phyloP scores from a whole-genome alignment of 129 eudicot species.

The Artemisia annua region DNA sequence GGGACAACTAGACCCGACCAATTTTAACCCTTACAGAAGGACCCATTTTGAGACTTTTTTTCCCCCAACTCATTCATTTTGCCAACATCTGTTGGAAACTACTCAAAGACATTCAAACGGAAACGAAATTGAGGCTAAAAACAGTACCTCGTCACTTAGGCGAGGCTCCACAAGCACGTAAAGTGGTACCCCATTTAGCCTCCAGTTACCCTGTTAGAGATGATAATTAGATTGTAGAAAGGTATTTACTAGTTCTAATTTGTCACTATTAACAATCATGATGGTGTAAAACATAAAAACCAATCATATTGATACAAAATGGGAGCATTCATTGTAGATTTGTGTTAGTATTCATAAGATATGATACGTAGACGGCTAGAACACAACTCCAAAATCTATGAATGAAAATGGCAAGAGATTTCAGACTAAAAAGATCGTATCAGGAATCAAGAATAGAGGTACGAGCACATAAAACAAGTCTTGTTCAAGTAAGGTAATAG shows the following conservation, averaged over 20 bases:
- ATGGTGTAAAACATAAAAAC: background rate
- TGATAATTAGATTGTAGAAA: constrained; percentile 4
- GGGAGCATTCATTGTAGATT: background rate
- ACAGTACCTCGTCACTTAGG: constrained; percentile 44
- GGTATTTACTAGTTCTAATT: background rate
- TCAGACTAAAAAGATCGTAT: too few species aligned
- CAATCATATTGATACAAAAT: background rate
- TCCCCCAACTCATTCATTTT: too few species aligned
- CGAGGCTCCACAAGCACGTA: constrained; percentile 95
- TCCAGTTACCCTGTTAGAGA: constrained; percentile 55
- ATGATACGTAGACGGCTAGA: too few species aligned
- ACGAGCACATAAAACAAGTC: too few species aligned
- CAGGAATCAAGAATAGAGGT: too few species aligned
- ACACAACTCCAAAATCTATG: too few species aligned
- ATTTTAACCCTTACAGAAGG: too few species aligned
- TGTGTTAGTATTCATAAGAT: background rate
- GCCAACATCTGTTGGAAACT: background rate
- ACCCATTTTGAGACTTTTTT: too few species aligned
- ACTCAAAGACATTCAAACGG: background rate
- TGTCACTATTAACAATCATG: background rate
- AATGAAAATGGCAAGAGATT: too few species aligned
- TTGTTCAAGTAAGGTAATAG: too few species aligned
- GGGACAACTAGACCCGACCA: too few species aligned
- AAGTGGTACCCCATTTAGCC: constrained; percentile 70
- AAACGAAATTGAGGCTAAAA: background rate